phyloP scores from a whole-genome alignment of 129 eudicot species.

The sunflower (Helianthus annuus) region HanXRQr2.0-SUNRISE NC_035444.2:23268005-23268504 shows the following conservation, averaged over 20 bases:
- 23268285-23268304: constrained; percentile 78
- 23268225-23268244: constrained; percentile 51
- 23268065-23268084: too few species aligned
- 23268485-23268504: constrained; percentile 90
- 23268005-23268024: too few species aligned
- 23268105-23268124: constrained; percentile 94
- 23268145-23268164: constrained; percentile 92
- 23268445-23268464: constrained; percentile 79
- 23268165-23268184: constrained; percentile 90
- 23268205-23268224: constrained; percentile 67
- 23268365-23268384: constrained; percentile 30
- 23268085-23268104: neutral
- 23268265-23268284: constrained; percentile 96
- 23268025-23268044: too few species aligned
- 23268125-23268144: constrained; percentile 89
- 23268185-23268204: constrained; percentile 77
- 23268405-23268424: constrained; percentile 98
- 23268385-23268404: constrained; percentile 57
- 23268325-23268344: neutral
- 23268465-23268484: constrained; percentile 95
- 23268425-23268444: constrained; percentile 97
- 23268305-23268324: constrained; percentile 98
- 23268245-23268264: constrained; percentile 86
- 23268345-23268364: too few species aligned
- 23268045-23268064: too few species aligned